Evolutionary conservation across 331 rosid species (phyloP), one percentile per base, ranked within the genome.

Genomic region (Rosa hybrid): DNA sequence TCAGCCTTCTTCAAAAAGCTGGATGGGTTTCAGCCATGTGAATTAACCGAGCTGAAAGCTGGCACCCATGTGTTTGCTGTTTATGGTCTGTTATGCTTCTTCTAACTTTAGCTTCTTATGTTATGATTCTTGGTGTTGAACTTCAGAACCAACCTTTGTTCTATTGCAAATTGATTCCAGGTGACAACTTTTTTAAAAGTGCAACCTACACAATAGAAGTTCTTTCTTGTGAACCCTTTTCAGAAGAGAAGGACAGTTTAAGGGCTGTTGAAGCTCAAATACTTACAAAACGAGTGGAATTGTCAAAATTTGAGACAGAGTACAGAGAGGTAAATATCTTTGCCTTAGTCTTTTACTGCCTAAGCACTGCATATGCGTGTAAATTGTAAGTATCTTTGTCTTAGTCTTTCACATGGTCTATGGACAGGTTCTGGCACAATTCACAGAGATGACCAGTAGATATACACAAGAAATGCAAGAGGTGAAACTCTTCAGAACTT

Each of bases 161-260:
- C 76, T 34, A 27, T 80, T 56, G 59, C 49, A 71, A 79, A 81
- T 69, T 46, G 79, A 75, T 75, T 89, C 57, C 81, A 96, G 99
- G 99, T 65, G 99, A 96, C 95, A 96, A 96, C 82, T 96, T 96
- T 82, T 96, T 96, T 65, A 96, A 87, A 89, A 93, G 98, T 84
- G 99, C 92, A 74, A 93, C 86, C 88, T 96, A 96, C 90, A 90
- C 94, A 4, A 90, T 96, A 73, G 99, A 96, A 86, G 94, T 89
- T 63, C 83, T 96, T 17, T 88, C 92, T 88, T 97, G 97, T 41
- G 91, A 89, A 41, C 87, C 92, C 34, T 94, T 92, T 81, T 23
- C 59, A n/a, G 90, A 90, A 90, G 95, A 96, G 84, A 96, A 93
- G 87, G 95, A 89, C 54, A 88, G 81, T 71, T 88, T 96, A 69